Evolutionary conservation across 2,329 filamentous ascomycete genomes (phyloP).

Genomic region (Fusarium sp.): DNA sequence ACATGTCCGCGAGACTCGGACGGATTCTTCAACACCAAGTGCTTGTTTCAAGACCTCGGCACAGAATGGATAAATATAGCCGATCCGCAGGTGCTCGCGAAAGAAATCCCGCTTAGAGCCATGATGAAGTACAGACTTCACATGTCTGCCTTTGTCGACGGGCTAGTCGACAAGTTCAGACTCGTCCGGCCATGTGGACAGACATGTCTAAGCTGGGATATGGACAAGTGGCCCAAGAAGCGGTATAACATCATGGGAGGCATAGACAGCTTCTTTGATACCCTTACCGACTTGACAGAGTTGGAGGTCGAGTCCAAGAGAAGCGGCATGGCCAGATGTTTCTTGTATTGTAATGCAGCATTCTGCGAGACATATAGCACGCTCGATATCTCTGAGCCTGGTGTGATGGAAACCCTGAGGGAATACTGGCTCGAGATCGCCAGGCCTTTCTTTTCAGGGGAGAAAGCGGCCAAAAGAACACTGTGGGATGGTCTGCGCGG

Average conservation of each 20-base stretch:
- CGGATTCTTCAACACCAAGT: background rate
- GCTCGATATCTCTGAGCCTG: background rate
- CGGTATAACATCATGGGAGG: background rate
- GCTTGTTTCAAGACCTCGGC: background rate
- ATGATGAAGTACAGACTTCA: background rate
- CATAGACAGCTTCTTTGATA: background rate
- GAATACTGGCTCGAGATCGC: background rate
- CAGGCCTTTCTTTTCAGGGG: background rate
- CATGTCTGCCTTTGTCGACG: conserved; percentile 7
- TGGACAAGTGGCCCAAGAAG: background rate
- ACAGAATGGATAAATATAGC: background rate
- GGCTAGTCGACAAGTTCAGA: background rate
- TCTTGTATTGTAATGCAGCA: background rate
- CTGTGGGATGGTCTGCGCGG: background rate
- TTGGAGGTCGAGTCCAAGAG: background rate
- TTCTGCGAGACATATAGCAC: background rate
- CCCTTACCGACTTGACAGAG: background rate
- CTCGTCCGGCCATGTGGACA: background rate
- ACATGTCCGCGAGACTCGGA: background rate
- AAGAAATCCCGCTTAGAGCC: background rate
- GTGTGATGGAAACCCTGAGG: background rate
- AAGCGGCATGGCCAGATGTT: background rate
- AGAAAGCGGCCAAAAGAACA: background rate
- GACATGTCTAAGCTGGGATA: conserved; percentile 3
- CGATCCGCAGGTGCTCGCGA: background rate